A percentile compares a stretch with the other conserved stretches of the same genome.
Evolutionary conservation across 2,329 filamentous ascomycete species (phyloP).

Genomic region (Fusarium sp.): DNA sequence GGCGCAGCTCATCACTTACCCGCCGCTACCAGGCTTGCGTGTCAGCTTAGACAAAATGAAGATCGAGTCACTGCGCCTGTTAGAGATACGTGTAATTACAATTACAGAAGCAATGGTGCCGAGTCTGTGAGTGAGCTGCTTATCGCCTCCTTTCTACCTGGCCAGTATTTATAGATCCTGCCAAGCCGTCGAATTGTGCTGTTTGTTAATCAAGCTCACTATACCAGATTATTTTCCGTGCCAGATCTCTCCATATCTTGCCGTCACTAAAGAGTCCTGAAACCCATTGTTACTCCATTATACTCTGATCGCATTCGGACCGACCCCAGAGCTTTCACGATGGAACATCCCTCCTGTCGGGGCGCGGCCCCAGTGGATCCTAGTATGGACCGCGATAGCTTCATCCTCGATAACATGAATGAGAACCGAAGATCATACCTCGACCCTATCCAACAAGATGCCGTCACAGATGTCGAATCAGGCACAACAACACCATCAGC

Average conservation of each 20-base stretch:
- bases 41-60: constrained; percentile 19
- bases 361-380: neutral
- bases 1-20: constrained; percentile 17
- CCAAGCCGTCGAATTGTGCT: neutral
- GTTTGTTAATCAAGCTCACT: neutral
- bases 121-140: neutral
- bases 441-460: neutral
- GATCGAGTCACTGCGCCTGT: constrained; percentile 12
- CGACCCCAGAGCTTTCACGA: neutral
- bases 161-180: constrained; percentile 13
- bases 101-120: constrained; percentile 5
- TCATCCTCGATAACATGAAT: constrained; percentile 13
- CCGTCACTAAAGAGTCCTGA: neutral
- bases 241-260: neutral
- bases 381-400: constrained; percentile 9
- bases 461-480: constrained; percentile 15
- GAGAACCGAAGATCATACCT: neutral
- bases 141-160: constrained; percentile 1
- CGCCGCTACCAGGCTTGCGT: constrained; percentile 18
- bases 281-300: no score
- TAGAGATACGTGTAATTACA: constrained; percentile 13
- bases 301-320: neutral
- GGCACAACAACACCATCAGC: constrained; percentile 17
- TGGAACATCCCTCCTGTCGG: constrained; percentile 1
- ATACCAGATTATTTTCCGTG: neutral